Evolutionary conservation across 441 rosid species (phyloP), one percentile per base, ranked within the genome.

Genomic region (Gossypium gossypioides): DNA sequence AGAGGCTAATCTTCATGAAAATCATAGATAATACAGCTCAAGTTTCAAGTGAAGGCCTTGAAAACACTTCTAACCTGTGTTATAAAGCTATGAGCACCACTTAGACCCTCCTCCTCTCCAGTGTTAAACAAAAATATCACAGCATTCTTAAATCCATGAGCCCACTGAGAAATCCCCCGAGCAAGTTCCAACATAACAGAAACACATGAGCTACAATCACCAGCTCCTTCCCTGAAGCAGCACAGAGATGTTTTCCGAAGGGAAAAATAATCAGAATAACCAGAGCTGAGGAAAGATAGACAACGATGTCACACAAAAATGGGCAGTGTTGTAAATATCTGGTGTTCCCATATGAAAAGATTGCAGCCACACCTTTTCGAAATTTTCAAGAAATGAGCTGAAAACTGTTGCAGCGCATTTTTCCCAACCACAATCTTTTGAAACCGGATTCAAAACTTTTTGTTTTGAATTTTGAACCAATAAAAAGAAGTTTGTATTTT

Each of bases 151-250:
- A 95, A 92, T 61, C 97, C 91, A 77, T 95, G 96, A 75, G 97
- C 99, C 86, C 90, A 88, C 76, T 92, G 99, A 68, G 97, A 95
- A 80, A 86, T 77, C 37, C 90, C 96, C 46, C 97, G 89, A 78
- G 97, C 96, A 81, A 95, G 91, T 76, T 95, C 99, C 83, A 92
- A 77, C 94, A 95, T 95, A 64, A 92, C 99, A 78, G 94, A 88
- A 72, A 95, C 83, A 80, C 97, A 92, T n/a, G 99, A 92, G 75
- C 97, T 91, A 80, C 97, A 90, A 83, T 95, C 99, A 71, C 97
- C 97, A 77, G 97, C 97, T 48, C 97, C 99, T 83, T 79, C 96
- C 79, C 98, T 94, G 80, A 82, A 77, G 75, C 68, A 76, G 65
- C 46, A 69, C 12, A 52, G 64, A 6, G 5, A 18, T 60, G 19